A percentile compares a stretch with the other conserved stretches of the same genome.
phyloP scores from a whole-genome alignment of 176 grass and related monocot species.

The Avena sativa region DNA sequence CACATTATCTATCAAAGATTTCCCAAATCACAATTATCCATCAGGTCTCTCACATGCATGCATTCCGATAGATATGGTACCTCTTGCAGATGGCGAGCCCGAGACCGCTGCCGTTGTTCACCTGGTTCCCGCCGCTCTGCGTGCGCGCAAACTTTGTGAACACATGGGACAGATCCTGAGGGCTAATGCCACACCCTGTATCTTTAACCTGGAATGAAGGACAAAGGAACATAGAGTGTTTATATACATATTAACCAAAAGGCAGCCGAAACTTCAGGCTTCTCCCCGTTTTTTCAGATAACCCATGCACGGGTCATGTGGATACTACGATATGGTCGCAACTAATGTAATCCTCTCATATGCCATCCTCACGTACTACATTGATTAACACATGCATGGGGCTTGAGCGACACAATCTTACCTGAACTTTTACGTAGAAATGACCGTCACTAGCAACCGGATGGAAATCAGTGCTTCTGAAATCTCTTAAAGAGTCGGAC shows the following conservation, averaged over 20 bases:
- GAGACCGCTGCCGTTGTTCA: constrained; percentile 1
- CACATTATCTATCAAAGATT: not conserved
- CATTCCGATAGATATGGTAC: not conserved
- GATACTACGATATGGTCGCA: not conserved
- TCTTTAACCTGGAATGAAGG: constrained; percentile 18
- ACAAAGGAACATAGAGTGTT: not conserved
- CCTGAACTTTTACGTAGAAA: constrained; percentile 71
- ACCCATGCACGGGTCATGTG: not conserved
- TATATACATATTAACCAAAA: not conserved
- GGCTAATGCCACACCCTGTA: constrained; percentile 6
- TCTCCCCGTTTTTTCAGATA: not conserved
- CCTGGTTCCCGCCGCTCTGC: not conserved
- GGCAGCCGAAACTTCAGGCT: not conserved
- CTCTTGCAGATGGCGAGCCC: constrained; percentile 54
- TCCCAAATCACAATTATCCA: not conserved
- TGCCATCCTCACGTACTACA: not conserved
- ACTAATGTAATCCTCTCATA: not conserved
- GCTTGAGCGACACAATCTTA: not conserved
- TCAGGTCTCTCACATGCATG: not conserved
- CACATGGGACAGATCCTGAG: not conserved
- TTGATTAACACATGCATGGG: not conserved
- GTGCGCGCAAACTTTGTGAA: constrained; percentile 21
- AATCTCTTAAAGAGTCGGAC: constrained; percentile 60
- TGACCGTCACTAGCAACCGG: constrained; percentile 50
- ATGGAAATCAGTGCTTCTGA: constrained; percentile 57